phyloP scores from a whole-genome alignment of 1,284 basidiomycete genomes.

The Boletus sp. region DNA sequence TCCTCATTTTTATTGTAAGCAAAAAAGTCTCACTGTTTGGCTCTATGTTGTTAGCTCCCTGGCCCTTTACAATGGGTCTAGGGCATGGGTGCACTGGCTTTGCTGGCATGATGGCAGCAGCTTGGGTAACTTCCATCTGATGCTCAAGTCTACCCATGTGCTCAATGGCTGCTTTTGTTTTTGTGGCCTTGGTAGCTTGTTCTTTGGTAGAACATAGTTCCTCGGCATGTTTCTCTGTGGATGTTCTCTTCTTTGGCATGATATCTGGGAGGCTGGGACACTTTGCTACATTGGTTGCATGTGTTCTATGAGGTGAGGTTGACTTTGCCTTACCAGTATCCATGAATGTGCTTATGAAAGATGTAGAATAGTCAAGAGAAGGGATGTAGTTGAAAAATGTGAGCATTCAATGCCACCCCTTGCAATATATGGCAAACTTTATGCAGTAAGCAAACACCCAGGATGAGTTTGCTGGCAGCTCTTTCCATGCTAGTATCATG shows the following conservation, averaged over 20 bases:
- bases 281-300: neutral
- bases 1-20: neutral
- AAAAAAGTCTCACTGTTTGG: neutral
- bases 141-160: neutral
- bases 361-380: no score
- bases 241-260: neutral
- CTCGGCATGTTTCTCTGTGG: neutral
- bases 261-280: neutral
- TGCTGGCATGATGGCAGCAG: neutral
- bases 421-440: neutral
- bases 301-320: neutral
- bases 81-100: neutral
- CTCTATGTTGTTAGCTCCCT: neutral
- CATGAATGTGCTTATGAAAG: neutral
- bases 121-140: neutral
- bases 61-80: neutral
- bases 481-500: neutral
- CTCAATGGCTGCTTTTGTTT: neutral
- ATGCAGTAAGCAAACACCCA: neutral
- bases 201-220: neutral
- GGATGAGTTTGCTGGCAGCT: neutral
- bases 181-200: neutral
- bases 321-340: neutral
- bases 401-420: neutral
- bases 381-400: neutral